Evolutionary conservation across 305 asterid genomes (phyloP), one percentile per base, ranked within the genome.

Genomic region (Fraxinus latifolia): DNA sequence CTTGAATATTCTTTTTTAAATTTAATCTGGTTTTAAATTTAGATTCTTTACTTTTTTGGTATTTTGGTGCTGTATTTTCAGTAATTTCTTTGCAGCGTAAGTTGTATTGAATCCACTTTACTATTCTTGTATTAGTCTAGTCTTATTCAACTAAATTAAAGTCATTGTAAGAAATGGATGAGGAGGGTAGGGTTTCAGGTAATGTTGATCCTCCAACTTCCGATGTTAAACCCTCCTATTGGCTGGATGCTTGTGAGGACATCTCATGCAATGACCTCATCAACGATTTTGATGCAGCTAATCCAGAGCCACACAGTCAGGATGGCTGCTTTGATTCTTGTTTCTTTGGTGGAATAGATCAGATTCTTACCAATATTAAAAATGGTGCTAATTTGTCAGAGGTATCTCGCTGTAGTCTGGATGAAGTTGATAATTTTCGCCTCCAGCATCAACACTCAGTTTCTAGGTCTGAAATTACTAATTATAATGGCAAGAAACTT

Each of bases 201-300:
- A 83, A 72, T 79, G 84, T 77, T 79, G 68, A 77, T 86, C 77
- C 80, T 39, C 77, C 55, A 6, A 85, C 77, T 74, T 86, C 79
- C 37, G 90, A 87, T 77, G 89, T 82, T 36, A 91, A 88, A 79
- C 85, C 95, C 37, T 93, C 97, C n/a, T 96, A 92, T 84, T 96
- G 99, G 99, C 83, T 96, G 31, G 98, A 96, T 85, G 95, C 97
- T 8, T 90, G 94, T 25, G 99, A 94, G 92, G 99, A 95, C 73
- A 89, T 90, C 2, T 90, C 92, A 0, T 89, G 94, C 82, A 94
- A 91, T 71, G 96, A 93, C 77, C 87, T 88, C 81, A 91, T 89
- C 83, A 88, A 84, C 76, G 90, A 89, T 88, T 87, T 87, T 23
- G 94, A 77, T 81, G 71, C 90, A 9, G 19, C 83, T 1, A 87